phyloP scores from a whole-genome alignment of 805 yeast species.

The Ascoidea rubescens region DNA sequence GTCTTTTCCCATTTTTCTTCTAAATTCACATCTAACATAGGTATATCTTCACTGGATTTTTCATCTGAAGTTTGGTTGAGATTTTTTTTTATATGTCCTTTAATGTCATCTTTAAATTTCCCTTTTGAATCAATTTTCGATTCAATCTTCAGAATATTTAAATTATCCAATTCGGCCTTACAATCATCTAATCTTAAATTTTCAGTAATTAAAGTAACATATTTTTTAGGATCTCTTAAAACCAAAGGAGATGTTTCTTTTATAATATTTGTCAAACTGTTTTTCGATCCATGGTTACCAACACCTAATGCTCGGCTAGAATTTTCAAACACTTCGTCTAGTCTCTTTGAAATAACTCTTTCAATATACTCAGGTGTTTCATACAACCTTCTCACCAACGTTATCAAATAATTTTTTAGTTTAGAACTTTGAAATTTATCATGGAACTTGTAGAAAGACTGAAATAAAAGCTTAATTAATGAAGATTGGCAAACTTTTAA shows the following conservation, averaged over 20 bases:
- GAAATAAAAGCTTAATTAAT: constrained; percentile 32
- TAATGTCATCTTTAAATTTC: constrained; percentile 8
- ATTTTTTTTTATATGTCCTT: not conserved
- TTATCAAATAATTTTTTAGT: constrained; percentile 34
- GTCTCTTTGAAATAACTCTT: constrained; percentile 34
- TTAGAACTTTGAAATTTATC: constrained; percentile 23
- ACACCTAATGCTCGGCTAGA: constrained; percentile 9
- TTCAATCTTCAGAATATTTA: constrained; percentile 13
- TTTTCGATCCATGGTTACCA: constrained; percentile 1
- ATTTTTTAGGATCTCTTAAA: constrained; percentile 33
- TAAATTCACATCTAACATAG: constrained; percentile 12
- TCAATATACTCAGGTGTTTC: constrained; percentile 43
- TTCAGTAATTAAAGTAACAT: constrained; percentile 28
- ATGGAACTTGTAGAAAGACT: constrained; percentile 22
- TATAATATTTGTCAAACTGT: constrained; percentile 23
- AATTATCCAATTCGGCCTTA: constrained; percentile 21
- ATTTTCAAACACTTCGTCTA: constrained; percentile 27
- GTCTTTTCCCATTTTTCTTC: constrained; percentile 7
- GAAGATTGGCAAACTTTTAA: constrained; percentile 30
- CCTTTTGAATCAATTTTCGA: constrained; percentile 6
- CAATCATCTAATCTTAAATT: constrained; percentile 30
- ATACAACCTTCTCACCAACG: constrained; percentile 53
- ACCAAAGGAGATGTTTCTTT: constrained; percentile 35
- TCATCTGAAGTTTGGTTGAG: constrained; percentile 13
- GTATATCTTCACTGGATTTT: constrained; percentile 11